These are phyloP conservation scores for Neurospora africana DNA, from an alignment of 495 filamentous ascomycete genomes.

Conservation along the genomic window DNA sequence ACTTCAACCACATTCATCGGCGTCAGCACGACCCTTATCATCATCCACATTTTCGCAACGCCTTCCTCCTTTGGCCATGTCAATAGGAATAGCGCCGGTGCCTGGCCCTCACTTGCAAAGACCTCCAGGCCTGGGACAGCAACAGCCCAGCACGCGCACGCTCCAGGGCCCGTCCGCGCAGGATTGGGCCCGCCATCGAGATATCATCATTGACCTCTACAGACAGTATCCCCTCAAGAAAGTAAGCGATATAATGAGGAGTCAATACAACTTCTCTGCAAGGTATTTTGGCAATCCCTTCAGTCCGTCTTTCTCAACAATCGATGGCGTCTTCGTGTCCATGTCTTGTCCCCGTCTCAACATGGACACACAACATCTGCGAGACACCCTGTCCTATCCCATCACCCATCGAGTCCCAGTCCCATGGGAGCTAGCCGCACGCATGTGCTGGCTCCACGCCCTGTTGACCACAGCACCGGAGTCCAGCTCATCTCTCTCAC, in stretches of 20 bases:
- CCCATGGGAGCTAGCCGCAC: background rate
- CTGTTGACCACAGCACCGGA: background rate
- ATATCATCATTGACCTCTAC: conserved; percentile 24
- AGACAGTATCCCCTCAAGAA: conserved; percentile 20
- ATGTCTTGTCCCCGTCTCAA: background rate
- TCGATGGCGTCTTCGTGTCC: background rate
- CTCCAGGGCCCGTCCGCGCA: conserved; percentile 22
- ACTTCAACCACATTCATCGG: background rate
- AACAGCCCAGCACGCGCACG: conserved; percentile 17
- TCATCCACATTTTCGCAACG: background rate
- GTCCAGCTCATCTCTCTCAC: background rate
- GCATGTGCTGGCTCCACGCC: background rate
- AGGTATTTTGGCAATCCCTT: conserved; percentile 12
- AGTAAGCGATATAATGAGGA: conserved; percentile 25
- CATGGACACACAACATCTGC: background rate
- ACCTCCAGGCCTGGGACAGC: conserved; percentile 3
- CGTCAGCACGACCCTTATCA: background rate
- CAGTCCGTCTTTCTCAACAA: background rate
- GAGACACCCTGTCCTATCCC: background rate
- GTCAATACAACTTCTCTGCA: conserved; percentile 23
- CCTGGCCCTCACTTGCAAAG: background rate
- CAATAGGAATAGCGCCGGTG: background rate
- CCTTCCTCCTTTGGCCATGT: background rate
- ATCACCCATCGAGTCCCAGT: background rate
- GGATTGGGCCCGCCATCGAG: conserved; percentile 21